phyloP scores from a whole-genome alignment of 2,329 filamentous ascomycete species.

The Dothidotthia symphoricarpi region DNA sequence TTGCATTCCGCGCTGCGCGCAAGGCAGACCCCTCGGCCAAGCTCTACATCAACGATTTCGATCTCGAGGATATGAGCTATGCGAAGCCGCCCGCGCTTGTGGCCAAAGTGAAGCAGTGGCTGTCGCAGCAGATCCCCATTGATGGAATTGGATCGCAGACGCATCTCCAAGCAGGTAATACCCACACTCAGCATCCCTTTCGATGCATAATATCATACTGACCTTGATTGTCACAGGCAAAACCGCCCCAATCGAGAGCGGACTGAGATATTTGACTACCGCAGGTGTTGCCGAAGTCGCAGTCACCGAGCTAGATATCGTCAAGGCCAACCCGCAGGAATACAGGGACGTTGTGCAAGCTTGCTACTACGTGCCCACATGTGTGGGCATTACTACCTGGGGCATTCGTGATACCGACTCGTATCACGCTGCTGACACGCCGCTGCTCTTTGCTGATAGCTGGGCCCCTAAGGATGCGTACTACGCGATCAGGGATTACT shows the following conservation, averaged over 20 bases:
- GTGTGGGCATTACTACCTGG: conserved; percentile 67
- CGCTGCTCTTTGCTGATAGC: conserved; percentile 45
- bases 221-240: conserved; percentile 1
- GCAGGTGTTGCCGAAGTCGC: conserved; percentile 57
- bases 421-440: conserved; percentile 42
- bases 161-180: conserved; percentile 46
- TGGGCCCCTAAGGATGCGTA: conserved; percentile 46
- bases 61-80: conserved; percentile 59
- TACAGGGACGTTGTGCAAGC: conserved; percentile 57
- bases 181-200: too few species aligned
- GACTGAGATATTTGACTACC: conserved; percentile 55
- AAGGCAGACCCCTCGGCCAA: conserved; percentile 65
- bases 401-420: conserved; percentile 47
- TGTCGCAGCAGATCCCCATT: conserved; percentile 61
- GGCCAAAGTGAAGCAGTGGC: conserved; percentile 62
- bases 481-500: conserved; percentile 12
- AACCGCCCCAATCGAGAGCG: conserved; percentile 48
- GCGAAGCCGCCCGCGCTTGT: conserved; percentile 60
- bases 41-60: conserved; percentile 73
- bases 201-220: too few species aligned
- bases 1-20: conserved; percentile 68
- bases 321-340: conserved; percentile 54
- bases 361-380: conserved; percentile 59
- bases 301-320: conserved; percentile 68
- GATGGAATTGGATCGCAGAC: conserved; percentile 63